Percentiles rank a stretch among this genome's conserved stretches.
Evolutionary conservation across 345 rosid species (phyloP).

Genomic region (Cochlearia excelsa): DNA sequence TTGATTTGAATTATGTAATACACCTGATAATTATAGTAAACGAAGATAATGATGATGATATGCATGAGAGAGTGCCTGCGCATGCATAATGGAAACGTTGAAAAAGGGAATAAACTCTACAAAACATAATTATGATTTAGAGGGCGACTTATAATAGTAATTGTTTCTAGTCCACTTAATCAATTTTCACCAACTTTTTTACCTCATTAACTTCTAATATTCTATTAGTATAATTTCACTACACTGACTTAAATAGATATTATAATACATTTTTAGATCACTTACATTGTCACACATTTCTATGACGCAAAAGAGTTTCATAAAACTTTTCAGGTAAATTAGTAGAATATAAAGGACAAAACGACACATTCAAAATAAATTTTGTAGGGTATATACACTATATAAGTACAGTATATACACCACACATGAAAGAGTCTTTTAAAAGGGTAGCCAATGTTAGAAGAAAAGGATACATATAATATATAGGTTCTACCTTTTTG

Average conservation of each 20-base stretch:
- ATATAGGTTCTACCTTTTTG: not conserved
- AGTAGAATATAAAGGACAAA: too few relatives aligned
- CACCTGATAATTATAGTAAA: slow-evolving; percentile 12
- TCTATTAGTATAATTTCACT: too few relatives aligned
- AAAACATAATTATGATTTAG: slow-evolving; percentile 33
- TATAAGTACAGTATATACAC: not conserved
- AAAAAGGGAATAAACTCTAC: slow-evolving; percentile 27
- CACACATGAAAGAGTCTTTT: not conserved
- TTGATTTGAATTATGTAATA: not conserved
- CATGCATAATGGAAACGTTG: slow-evolving; percentile 31
- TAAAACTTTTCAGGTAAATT: too few relatives aligned
- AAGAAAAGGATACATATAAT: not conserved
- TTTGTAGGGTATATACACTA: too few relatives aligned
- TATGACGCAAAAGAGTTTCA: too few relatives aligned
- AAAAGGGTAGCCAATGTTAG: not conserved
- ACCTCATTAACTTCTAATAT: not conserved
- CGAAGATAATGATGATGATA: slow-evolving; percentile 34
- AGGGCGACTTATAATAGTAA: slow-evolving; percentile 21
- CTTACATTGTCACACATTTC: too few relatives aligned
- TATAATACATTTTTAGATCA: too few relatives aligned
- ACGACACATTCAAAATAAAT: too few relatives aligned
- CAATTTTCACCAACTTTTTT: slow-evolving; percentile 7
- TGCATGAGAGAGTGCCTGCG: slow-evolving; percentile 36
- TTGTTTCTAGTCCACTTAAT: slow-evolving; percentile 12
- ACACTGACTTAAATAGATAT: too few relatives aligned